Base-by-base conservation (phyloP, 139 green algal genomes). In the Gonium pectorale region DNA sequence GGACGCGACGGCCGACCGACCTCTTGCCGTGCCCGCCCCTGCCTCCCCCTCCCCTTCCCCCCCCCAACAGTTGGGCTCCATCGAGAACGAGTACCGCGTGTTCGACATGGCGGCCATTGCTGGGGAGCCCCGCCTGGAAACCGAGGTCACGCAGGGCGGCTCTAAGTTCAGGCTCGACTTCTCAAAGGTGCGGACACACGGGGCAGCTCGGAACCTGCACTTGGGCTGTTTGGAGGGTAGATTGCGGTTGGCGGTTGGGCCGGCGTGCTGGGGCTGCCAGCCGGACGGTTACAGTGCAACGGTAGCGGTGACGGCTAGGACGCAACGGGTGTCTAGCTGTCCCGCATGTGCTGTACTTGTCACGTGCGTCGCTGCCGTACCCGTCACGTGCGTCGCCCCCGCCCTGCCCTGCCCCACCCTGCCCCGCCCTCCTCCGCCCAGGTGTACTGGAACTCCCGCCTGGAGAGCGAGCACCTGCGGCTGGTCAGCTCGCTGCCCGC, bases 391-490 rank as follows among this genome's bases (percentile, higher is more conserved):
- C n/a, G n/a, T n/a, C n/a, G n/a, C n/a, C n/a, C n/a, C n/a, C n/a
- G n/a, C n/a, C n/a, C n/a, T n/a, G n/a, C n/a, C n/a, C n/a, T n/a
- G n/a, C n/a, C n/a, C n/a, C n/a, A 35, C 49, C 49, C 13, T 56
- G 13, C 17, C 49, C 49, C 31, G 29, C 62, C 31, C n/a, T 37
- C 11, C 37, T 51, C 64, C 35, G 4, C 64, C 37, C 77, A 96
- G 88, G 97, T 99, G 78, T 99, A 99, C 89, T 99, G 97, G 97
- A 99, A 99, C 93, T 98, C 95, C 1, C 86, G 97, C 0, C 92
- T 99, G 52, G 97, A 99, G 90, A 56, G 83, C 31, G 97, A 99
- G 90, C 97, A 99, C 93, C 83, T 92, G 52, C 93, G 97, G 22
- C 90, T 99, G 79, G 93, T 97, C 19, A 63, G 81, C 24, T 64